These are phyloP conservation scores for Tetracladium marchalianum DNA, from an alignment of 495 filamentous ascomycete species.

Conservation along the genomic window DNA sequence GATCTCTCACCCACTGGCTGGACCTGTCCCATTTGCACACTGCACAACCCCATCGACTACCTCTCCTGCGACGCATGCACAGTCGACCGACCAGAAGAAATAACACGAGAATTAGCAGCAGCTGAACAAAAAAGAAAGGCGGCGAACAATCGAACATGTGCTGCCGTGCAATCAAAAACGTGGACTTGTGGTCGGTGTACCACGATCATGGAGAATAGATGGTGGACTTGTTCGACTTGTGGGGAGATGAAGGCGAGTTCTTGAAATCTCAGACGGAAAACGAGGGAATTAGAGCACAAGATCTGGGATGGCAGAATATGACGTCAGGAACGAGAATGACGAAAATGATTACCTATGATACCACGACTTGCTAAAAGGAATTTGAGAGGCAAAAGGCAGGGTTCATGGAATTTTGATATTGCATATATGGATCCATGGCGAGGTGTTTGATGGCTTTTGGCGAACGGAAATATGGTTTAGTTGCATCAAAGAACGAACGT, in stretches of 20 bases:
- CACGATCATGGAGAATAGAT: slow-evolving; percentile 55
- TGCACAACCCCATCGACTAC: slow-evolving; percentile 63
- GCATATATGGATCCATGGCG: too few species aligned
- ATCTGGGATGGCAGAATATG: too few species aligned
- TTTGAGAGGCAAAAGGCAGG: too few species aligned
- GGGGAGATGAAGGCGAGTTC: slow-evolving; percentile 57
- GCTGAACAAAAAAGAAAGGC: background rate
- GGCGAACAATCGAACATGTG: background rate
- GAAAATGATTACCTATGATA: too few species aligned
- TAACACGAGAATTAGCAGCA: slow-evolving; percentile 18
- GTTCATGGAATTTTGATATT: too few species aligned
- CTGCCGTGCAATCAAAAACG: slow-evolving; percentile 22
- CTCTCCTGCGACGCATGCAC: slow-evolving; percentile 74
- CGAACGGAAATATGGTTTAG: too few species aligned
- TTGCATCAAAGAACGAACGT: too few species aligned
- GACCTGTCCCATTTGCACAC: slow-evolving; percentile 72
- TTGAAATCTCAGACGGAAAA: slow-evolving; percentile 15
- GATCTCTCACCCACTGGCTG: slow-evolving; percentile 37
- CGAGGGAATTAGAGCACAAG: too few species aligned
- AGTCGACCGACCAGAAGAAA: slow-evolving; percentile 44
- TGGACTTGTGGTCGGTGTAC: slow-evolving; percentile 66
- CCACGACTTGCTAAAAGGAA: too few species aligned
- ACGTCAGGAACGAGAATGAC: too few species aligned
- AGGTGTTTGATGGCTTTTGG: too few species aligned
- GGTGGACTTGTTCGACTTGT: slow-evolving; percentile 70